phyloP scores from a whole-genome alignment of 163 green algal species.

The Scenedesmus sp. region DNA sequence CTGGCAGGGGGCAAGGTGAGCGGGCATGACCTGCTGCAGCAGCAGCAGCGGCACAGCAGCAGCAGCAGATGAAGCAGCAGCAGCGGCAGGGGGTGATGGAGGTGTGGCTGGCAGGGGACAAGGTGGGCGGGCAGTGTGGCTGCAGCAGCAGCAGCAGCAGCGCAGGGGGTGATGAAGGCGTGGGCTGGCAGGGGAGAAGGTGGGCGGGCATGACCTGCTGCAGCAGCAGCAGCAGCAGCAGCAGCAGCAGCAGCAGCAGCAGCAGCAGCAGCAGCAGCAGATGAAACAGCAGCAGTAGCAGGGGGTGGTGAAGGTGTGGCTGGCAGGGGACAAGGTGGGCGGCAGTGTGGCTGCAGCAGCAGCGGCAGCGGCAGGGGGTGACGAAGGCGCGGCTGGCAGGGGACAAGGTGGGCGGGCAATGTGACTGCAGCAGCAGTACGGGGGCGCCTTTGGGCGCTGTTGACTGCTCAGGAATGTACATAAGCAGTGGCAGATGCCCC shows the following conservation, averaged over 20 bases:
- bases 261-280: neutral
- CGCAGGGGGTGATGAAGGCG: too few species aligned
- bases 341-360: neutral
- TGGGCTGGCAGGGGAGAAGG: neutral
- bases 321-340: constrained; percentile 9
- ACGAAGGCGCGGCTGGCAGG: too few species aligned
- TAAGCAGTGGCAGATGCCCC: too few species aligned
- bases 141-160: neutral
- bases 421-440: neutral
- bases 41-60: neutral
- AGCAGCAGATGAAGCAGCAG: too few species aligned
- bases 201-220: neutral
- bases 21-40: neutral
- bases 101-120: constrained; percentile 33
- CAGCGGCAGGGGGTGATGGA: constrained; percentile 59
- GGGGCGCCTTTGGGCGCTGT: too few species aligned
- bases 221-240: neutral
- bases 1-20: constrained; percentile 55
- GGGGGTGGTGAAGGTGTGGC: constrained; percentile 59
- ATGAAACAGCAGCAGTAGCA: neutral
- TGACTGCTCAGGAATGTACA: too few species aligned
- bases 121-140: neutral
- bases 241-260: neutral
- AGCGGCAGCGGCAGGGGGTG: neutral
- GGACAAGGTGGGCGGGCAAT: neutral